Conservation (phyloP, 768 basidiomycete genomes). For the Psilocybe tampanensis region DNA sequence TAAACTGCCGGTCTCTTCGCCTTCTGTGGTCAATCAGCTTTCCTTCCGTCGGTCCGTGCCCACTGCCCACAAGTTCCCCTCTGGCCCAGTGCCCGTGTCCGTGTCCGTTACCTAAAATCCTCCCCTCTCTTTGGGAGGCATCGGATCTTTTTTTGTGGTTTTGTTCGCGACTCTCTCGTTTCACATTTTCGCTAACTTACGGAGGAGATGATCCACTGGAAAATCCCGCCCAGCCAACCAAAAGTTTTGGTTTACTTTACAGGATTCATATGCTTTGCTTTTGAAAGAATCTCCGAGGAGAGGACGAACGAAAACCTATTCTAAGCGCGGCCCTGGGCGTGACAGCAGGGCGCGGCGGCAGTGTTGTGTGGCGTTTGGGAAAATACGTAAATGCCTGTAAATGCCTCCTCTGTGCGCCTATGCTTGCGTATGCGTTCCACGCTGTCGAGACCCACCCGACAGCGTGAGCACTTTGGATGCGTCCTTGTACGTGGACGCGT, state of each 20-base stretch:
- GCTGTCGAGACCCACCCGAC: slow-evolving; percentile 10
- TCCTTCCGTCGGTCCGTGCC: too few relatives aligned
- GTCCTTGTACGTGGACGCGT: too few relatives aligned
- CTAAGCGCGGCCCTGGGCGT: slow-evolving; percentile 5
- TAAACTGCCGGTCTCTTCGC: neutral
- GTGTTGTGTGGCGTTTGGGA: neutral
- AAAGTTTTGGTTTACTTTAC: neutral
- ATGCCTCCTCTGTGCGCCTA: neutral
- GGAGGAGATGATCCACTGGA: neutral
- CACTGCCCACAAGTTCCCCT: too few relatives aligned
- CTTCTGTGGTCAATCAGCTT: neutral
- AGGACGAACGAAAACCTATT: slow-evolving; percentile 1
- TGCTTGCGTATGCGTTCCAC: slow-evolving; percentile 1
- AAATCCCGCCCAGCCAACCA: neutral
- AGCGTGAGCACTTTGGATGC: slow-evolving; percentile 2
- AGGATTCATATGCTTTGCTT: too few relatives aligned
- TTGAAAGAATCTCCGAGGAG: neutral
- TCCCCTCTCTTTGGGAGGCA: too few relatives aligned
- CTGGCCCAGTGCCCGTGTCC: too few relatives aligned
- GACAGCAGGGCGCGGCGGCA: slow-evolving; percentile 1
- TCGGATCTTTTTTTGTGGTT: too few relatives aligned
- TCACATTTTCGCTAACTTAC: too few relatives aligned
- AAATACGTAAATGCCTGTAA: neutral
- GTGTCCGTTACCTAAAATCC: too few relatives aligned
- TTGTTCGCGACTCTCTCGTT: too few relatives aligned